These are phyloP conservation scores for Melocanna baccifera DNA, from an alignment of 176 grass and related monocot genomes.

Conservation along the genomic window DNA sequence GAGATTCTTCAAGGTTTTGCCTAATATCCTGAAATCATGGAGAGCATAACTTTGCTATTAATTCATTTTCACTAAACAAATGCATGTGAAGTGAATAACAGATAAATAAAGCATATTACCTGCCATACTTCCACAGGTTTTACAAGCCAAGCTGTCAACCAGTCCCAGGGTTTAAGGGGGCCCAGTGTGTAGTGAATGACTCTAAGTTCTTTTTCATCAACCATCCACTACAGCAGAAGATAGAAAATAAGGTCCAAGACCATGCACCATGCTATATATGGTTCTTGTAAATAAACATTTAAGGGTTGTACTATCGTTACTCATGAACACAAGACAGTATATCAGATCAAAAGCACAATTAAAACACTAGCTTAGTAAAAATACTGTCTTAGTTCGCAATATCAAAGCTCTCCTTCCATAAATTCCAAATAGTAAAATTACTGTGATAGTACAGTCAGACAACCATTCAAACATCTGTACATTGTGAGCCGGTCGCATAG, in stretches of 20 bases:
- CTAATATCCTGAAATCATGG: slow-evolving; percentile 58
- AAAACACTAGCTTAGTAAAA: background rate
- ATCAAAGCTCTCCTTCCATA: background rate
- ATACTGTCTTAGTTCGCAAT: background rate
- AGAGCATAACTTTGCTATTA: slow-evolving; percentile 5
- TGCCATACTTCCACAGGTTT: slow-evolving; percentile 97
- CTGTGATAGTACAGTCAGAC: background rate
- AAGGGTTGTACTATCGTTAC: background rate
- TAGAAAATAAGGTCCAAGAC: slow-evolving; percentile 24
- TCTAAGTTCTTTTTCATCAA: slow-evolving; percentile 91
- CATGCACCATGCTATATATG: background rate
- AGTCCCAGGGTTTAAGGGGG: slow-evolving; percentile 96
- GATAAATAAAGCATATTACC: slow-evolving; percentile 38
- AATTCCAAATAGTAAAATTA: background rate
- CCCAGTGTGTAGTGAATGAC: slow-evolving; percentile 92
- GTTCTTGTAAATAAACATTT: background rate
- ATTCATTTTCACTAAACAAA: slow-evolving; percentile 21
- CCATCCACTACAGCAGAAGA: slow-evolving; percentile 80
- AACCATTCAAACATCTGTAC: background rate
- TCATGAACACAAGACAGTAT: background rate
- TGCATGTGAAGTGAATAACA: slow-evolving; percentile 15
- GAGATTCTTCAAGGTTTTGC: slow-evolving; percentile 75
- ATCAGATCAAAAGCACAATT: background rate
- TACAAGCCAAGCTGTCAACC: slow-evolving; percentile 94
- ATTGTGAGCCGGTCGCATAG: background rate